Conservation (phyloP, 345 rosid species). For the Populus nigra region DNA sequence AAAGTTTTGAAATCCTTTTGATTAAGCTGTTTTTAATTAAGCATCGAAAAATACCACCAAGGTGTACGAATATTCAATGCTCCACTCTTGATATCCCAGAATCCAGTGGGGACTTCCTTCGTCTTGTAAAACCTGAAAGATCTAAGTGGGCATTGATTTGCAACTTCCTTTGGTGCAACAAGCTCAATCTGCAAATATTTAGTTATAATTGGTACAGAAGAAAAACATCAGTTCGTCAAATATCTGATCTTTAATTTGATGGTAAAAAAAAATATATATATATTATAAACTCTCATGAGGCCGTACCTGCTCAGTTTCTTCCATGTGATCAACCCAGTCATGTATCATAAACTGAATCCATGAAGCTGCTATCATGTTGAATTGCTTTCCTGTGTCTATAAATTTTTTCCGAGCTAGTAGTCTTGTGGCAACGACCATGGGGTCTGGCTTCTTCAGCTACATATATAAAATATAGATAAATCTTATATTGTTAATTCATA, state of each 20-base stretch:
- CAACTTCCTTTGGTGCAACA: constrained; percentile 47
- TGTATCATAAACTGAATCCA: constrained; percentile 75
- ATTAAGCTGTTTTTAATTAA: too few relatives aligned
- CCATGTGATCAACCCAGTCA: constrained; percentile 68
- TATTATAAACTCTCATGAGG: neutral
- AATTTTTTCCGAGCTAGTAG: constrained; percentile 40
- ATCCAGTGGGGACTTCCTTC: constrained; percentile 49
- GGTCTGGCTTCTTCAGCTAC: constrained; percentile 17
- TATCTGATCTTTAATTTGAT: neutral
- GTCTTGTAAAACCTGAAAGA: constrained; percentile 51
- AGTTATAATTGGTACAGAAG: neutral
- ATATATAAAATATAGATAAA: neutral
- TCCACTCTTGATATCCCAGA: constrained; percentile 44
- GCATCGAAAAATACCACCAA: constrained; percentile 45
- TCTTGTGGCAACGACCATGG: constrained; percentile 44
- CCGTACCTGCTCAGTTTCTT: constrained; percentile 49
- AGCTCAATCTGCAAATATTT: constrained; percentile 39
- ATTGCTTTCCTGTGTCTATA: constrained; percentile 54
- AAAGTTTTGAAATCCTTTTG: too few relatives aligned
- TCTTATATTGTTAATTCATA: too few relatives aligned
- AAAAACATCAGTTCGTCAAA: too few relatives aligned
- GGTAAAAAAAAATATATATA: too few relatives aligned
- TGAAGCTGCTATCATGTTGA: constrained; percentile 60
- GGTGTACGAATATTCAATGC: constrained; percentile 45
- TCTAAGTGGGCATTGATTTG: constrained; percentile 43